Percentiles rank a stretch among this genome's conserved stretches.
phyloP scores from a whole-genome alignment of 768 basidiomycete genomes.

The Trametopsis cervina region DNA sequence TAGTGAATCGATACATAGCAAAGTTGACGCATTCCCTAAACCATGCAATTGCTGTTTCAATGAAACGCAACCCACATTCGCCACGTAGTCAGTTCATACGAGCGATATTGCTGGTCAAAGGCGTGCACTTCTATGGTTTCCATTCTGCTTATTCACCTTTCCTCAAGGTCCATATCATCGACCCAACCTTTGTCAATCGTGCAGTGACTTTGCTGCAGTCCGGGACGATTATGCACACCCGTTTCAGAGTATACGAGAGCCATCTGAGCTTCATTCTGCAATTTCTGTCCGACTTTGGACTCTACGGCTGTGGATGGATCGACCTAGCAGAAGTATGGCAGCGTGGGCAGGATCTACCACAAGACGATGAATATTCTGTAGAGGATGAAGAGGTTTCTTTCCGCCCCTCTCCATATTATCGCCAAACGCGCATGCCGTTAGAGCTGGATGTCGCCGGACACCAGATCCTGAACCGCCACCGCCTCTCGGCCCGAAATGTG shows the following conservation, averaged over 20 bases:
- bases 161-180: slow-evolving; percentile 74
- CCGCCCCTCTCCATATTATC: slow-evolving; percentile 46
- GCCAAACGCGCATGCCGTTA: slow-evolving; percentile 62
- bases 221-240: slow-evolving; percentile 74
- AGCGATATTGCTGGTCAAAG: slow-evolving; percentile 82
- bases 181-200: slow-evolving; percentile 65
- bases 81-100: slow-evolving; percentile 58
- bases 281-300: slow-evolving; percentile 91
- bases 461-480: slow-evolving; percentile 81
- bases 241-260: slow-evolving; percentile 79
- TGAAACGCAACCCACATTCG: slow-evolving; percentile 64
- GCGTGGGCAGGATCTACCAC: slow-evolving; percentile 35
- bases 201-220: slow-evolving; percentile 72
- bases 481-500: slow-evolving; percentile 54
- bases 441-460: slow-evolving; percentile 81
- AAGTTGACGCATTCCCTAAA: slow-evolving; percentile 73
- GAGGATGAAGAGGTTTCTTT: slow-evolving; percentile 2
- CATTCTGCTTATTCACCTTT: slow-evolving; percentile 79
- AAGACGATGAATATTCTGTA: slow-evolving; percentile 25
- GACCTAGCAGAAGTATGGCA: slow-evolving; percentile 64
- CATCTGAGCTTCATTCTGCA: slow-evolving; percentile 86
- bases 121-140: slow-evolving; percentile 95
- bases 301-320: slow-evolving; percentile 92
- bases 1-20: slow-evolving; percentile 69
- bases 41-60: slow-evolving; percentile 75